Percentiles rank a stretch among this genome's conserved stretches.
phyloP scores from a whole-genome alignment of 1,139 yeast species.

The Lodderomyces theae region DNA sequence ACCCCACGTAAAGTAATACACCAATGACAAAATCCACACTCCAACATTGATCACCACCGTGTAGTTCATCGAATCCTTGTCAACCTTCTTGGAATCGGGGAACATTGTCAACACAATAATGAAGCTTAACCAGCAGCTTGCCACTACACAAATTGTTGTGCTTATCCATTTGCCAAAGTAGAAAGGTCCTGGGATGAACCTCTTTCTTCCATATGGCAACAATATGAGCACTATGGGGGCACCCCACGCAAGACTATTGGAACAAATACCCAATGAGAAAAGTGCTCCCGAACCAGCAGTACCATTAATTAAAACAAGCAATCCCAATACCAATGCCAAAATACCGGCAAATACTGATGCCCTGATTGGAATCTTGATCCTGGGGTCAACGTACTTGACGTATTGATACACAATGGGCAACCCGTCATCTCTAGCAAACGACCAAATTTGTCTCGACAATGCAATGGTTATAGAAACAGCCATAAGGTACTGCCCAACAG shows the following conservation, averaged over 20 bases:
- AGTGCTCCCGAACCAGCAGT: conserved; percentile 57
- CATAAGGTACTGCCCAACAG: conserved; percentile 64
- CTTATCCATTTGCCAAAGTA: conserved; percentile 53
- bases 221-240: conserved; percentile 35
- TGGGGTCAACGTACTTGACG: conserved; percentile 53
- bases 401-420: conserved; percentile 41
- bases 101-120: conserved; percentile 41
- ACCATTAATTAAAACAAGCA: conserved; percentile 54
- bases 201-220: conserved; percentile 39
- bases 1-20: conserved; percentile 30
- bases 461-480: conserved; percentile 42
- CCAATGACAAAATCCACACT: conserved; percentile 30
- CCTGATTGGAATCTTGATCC: conserved; percentile 54
- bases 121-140: conserved; percentile 27
- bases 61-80: conserved; percentile 34
- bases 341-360: conserved; percentile 57
- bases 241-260: conserved; percentile 32
- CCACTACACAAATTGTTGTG: conserved; percentile 25
- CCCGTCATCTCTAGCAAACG: conserved; percentile 41
- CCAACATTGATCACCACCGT: conserved; percentile 36
- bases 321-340: conserved; percentile 50
- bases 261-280: conserved; percentile 49
- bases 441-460: conserved; percentile 40
- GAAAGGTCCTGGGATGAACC: conserved; percentile 63
- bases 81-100: conserved; percentile 30